Base-by-base conservation (phyloP, 176 grass and related monocot genomes). In the Hyparrhenia diplandra region DNA sequence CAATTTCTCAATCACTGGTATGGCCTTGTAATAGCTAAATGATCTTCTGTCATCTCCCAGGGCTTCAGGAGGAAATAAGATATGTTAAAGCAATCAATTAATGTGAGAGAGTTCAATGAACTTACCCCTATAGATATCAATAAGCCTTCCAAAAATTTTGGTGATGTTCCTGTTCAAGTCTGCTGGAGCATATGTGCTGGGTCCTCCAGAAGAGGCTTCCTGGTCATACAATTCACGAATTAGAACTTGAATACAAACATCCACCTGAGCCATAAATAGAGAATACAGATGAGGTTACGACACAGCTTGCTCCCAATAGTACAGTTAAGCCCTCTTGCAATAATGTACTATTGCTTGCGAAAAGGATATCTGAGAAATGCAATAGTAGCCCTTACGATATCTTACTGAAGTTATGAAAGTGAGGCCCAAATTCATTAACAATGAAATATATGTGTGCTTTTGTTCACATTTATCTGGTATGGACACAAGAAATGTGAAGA, bases 1-100 rank as follows among this genome's bases (percentile, higher is more conserved):
- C 25, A 98, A 82, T 81, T 98, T 98, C 78, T 98, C 95, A 73
- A 98, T 93, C 24, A 93, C 88, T 8, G 82, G 90, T 78, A 95
- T 98, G 60, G 95, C 92, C 71, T 98, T 98, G 88, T 98, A 91
- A 77, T 98, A 98, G 84, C 92, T 98, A 88, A 98, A 95, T 36
- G 92, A 98, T 86, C 95, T 91, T 40, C 90, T 84, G 76, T 98
- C 95, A 73, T 98, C 95, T 90, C 95, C 95, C 58, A 98, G 76
- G 32, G 92, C 95, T 98, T 87, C 52, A 82, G 34, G 60, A n/a
- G 75, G 27, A 86, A 76, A 82, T 67, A 59, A 21, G 64, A 51
- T 35, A 59, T 47, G 31, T 70, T 61, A 75, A 71, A 71, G 36
- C 4, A 78, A 62, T 32, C 3, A 67, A 66, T 31, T 6, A 74